These are phyloP conservation scores for Xerocomellus intermedius DNA, from an alignment of 768 basidiomycete genomes.

Conservation along the genomic window DNA sequence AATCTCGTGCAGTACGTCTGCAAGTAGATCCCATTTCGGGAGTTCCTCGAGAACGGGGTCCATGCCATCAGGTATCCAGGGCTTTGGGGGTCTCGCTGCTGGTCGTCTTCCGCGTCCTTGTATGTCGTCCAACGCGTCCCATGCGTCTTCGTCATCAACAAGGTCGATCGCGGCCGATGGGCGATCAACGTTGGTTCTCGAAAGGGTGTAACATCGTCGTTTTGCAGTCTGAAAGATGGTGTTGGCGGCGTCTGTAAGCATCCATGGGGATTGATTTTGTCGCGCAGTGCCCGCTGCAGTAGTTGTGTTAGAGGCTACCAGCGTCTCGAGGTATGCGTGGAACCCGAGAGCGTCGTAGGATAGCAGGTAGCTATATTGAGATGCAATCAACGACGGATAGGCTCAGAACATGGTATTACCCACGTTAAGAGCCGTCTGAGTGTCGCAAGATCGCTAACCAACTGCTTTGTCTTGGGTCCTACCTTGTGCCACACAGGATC, in stretches of 20 bases:
- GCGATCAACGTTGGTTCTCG: constrained; percentile 25
- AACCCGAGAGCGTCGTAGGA: constrained; percentile 91
- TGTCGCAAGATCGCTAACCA: constrained; percentile 84
- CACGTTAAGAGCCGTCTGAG: constrained; percentile 81
- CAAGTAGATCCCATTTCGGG: constrained; percentile 88
- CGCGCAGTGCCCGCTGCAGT: constrained; percentile 50
- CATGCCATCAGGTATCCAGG: constrained; percentile 75
- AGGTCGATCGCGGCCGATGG: constrained; percentile 38
- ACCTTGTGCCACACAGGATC: constrained; percentile 98
- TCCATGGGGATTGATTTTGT: constrained; percentile 81
- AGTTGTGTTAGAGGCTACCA: constrained; percentile 62
- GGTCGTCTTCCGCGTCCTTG: constrained; percentile 10
- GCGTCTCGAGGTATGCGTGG: constrained; percentile 86
- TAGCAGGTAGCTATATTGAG: constrained; percentile 56
- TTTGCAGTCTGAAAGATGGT: constrained; percentile 80
- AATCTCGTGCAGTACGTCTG: constrained; percentile 85
- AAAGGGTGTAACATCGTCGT: constrained; percentile 71
- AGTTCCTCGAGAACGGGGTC: constrained; percentile 90
- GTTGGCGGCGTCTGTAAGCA: constrained; percentile 90
- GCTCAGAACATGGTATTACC: constrained; percentile 23
- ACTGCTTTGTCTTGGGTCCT: constrained; percentile 85
- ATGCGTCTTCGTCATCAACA: constrained; percentile 68
- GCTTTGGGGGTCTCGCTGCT: constrained; percentile 11
- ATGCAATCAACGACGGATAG: background rate
- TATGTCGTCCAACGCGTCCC: constrained; percentile 68